Conservation (phyloP, 1,284 basidiomycete genomes). For the Papiliotrema laurentii region DNA sequence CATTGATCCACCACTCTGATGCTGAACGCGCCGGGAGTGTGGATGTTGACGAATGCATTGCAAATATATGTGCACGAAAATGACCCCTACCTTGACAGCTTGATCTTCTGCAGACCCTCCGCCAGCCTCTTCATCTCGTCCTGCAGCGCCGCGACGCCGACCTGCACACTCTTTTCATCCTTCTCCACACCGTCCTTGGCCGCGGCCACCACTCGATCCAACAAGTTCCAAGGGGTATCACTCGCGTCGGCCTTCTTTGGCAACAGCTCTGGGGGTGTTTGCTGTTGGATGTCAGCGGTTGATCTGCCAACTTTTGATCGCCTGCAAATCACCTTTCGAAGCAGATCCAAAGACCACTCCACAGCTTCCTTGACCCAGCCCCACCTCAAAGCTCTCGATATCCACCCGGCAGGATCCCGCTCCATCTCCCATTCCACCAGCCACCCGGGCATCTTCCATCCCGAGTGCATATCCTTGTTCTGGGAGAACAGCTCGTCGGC, state of each 20-base stretch:
- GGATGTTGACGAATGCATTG: too few species aligned
- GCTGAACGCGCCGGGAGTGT: too few species aligned
- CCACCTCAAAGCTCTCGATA: constrained; percentile 54
- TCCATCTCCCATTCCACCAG: constrained; percentile 56
- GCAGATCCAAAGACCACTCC: constrained; percentile 63
- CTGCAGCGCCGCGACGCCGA: constrained; percentile 22
- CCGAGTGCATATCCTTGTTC: constrained; percentile 51
- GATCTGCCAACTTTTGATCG: not conserved
- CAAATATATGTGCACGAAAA: too few species aligned
- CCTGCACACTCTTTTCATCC: constrained; percentile 36
- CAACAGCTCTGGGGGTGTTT: constrained; percentile 57
- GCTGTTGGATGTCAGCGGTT: constrained; percentile 45
- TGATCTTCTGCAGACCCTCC: constrained; percentile 16
- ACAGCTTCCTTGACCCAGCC: constrained; percentile 76
- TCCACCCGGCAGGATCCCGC: constrained; percentile 34
- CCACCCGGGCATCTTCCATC: constrained; percentile 66
- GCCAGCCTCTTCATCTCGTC: constrained; percentile 23
- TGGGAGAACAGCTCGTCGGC: constrained; percentile 70
- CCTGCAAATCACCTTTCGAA: constrained; percentile 59
- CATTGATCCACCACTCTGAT: too few species aligned
- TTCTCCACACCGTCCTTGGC: constrained; percentile 55
- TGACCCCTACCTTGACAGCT: constrained; percentile 1
- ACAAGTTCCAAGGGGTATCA: constrained; percentile 77
- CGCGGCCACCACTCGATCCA: constrained; percentile 76
- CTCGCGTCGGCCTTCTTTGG: constrained; percentile 58